Conservation (phyloP, 164 flowering plant genomes). For the Buxus sempervirens region DNA sequence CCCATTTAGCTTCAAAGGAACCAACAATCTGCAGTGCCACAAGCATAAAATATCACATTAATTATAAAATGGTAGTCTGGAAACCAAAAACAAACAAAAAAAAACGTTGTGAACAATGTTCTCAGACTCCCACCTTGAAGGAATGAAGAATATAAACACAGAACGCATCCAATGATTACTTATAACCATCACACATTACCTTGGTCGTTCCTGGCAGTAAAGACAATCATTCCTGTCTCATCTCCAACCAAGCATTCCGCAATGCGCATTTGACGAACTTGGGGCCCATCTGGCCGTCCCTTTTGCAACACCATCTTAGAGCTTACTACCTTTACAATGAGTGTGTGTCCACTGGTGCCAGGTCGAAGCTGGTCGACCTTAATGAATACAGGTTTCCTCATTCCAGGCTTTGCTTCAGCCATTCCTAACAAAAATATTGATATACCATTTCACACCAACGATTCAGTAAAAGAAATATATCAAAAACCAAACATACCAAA, state of each 20-base stretch:
- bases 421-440: constrained; percentile 20
- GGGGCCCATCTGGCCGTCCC: constrained; percentile 51
- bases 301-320: constrained; percentile 49
- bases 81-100: background rate
- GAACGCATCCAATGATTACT: background rate
- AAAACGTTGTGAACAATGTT: background rate
- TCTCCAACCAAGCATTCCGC: constrained; percentile 69
- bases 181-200: constrained; percentile 26
- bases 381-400: constrained; percentile 56
- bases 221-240: constrained; percentile 54
- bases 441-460: background rate
- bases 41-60: background rate
- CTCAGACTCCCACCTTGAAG: background rate
- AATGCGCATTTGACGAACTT: constrained; percentile 47
- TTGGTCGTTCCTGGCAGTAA: constrained; percentile 66
- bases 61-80: background rate
- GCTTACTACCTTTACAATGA: constrained; percentile 50
- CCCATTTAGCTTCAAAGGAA: background rate
- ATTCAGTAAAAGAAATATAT: background rate
- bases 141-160: background rate
- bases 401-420: constrained; percentile 50
- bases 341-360: constrained; percentile 53
- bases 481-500: background rate
- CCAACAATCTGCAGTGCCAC: background rate
- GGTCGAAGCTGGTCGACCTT: constrained; percentile 61